These are phyloP conservation scores for Phytopythium ostracodes DNA, from an alignment of 352 stramenopile genomes.

Conservation along the genomic window DNA sequence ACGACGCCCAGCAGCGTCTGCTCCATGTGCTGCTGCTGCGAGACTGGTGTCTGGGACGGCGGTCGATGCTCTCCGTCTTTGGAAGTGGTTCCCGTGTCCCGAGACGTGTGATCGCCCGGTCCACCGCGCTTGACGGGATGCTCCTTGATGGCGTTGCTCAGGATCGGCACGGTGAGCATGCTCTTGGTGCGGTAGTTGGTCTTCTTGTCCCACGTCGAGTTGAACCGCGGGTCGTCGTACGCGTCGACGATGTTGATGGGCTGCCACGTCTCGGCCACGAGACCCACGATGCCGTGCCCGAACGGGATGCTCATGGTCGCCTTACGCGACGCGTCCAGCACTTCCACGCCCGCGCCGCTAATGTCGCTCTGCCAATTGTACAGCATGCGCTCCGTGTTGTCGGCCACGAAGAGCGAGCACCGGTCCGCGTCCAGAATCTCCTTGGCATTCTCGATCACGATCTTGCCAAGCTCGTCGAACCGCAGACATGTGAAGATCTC, in stretches of 20 bases:
- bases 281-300: constrained; percentile 66
- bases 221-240: constrained; percentile 75
- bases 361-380: constrained; percentile 79
- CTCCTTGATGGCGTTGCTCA: constrained; percentile 35
- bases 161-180: constrained; percentile 69
- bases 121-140: constrained; percentile 10
- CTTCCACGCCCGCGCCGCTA: constrained; percentile 47
- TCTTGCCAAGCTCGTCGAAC: constrained; percentile 74
- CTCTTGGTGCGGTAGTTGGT: constrained; percentile 81
- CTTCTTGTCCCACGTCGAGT: constrained; percentile 75
- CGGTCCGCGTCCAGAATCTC: constrained; percentile 67
- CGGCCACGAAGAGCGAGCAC: constrained; percentile 70
- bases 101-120: not conserved
- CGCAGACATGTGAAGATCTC: constrained; percentile 80
- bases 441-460: constrained; percentile 78
- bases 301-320: constrained; percentile 63
- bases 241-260: constrained; percentile 70
- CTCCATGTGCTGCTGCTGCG: constrained; percentile 12
- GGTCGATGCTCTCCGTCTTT: not conserved
- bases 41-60: not conserved
- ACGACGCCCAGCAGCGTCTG: constrained; percentile 64
- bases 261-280: constrained; percentile 59
- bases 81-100: not conserved
- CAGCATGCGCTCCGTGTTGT: constrained; percentile 43
- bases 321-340: constrained; percentile 36